These are phyloP conservation scores for Apiospora sp. DNA, from an alignment of 2,329 filamentous ascomycete genomes.

Conservation along the genomic window DNA sequence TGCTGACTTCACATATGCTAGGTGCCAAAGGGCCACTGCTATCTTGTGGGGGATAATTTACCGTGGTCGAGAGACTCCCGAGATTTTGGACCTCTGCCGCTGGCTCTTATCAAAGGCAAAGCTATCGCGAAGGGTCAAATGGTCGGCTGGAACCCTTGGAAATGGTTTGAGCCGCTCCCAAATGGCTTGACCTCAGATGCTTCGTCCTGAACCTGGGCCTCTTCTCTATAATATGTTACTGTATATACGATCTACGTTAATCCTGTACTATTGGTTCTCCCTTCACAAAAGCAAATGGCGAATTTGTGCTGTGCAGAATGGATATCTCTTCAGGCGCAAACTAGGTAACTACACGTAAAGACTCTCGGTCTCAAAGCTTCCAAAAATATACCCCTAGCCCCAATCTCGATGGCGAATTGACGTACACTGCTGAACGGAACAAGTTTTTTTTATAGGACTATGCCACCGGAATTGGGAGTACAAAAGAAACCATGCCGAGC, in stretches of 20 bases:
- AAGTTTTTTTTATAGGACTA: constrained; percentile 19
- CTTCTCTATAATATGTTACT: background rate
- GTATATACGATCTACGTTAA: background rate
- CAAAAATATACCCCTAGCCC: background rate
- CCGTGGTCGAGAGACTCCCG: constrained; percentile 86
- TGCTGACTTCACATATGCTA: constrained; percentile 46
- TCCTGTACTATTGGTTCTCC: background rate
- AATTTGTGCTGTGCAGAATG: background rate
- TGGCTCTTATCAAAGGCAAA: constrained; percentile 86
- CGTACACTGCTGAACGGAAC: constrained; percentile 11
- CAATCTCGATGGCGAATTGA: constrained; percentile 1
- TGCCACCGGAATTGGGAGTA: constrained; percentile 13
- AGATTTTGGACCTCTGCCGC: constrained; percentile 83
- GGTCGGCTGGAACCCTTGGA: constrained; percentile 53
- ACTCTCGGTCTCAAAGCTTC: background rate
- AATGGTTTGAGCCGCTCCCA: constrained; percentile 59
- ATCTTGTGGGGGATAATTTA: constrained; percentile 88
- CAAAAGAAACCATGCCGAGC: constrained; percentile 27
- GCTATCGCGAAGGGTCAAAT: constrained; percentile 65
- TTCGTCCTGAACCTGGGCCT: constrained; percentile 4
- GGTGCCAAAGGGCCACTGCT: constrained; percentile 93
- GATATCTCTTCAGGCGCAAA: constrained; percentile 25
- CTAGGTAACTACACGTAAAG: constrained; percentile 13
- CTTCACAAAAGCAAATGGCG: background rate
- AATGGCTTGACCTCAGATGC: constrained; percentile 48